Evolutionary conservation across 305 asterid species (phyloP), one percentile per base, ranked within the genome.

Genomic region (Plantago lanceolata): DNA sequence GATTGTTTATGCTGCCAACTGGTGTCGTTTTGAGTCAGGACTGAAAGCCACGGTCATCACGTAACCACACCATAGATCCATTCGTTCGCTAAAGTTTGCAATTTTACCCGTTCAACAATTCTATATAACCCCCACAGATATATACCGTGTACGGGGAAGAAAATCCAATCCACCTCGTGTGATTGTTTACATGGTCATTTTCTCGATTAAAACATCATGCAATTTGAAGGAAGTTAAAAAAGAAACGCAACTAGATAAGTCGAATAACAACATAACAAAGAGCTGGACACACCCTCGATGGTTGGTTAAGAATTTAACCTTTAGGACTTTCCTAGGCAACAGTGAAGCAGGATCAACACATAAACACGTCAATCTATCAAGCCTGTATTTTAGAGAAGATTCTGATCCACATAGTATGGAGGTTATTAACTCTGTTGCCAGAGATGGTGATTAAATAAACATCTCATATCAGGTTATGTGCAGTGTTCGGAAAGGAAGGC

Each of bases 1-100:
- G 59, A 77, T 76, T 57, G 67, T 61, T 82, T 66, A 82, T 55
- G 69, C 76, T 50, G 45, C 74, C 13, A 66, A 71, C 78, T 55
- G 60, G 56, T 57, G 73, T 62, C 70, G 69, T 77, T 73, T 71
- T 16, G 66, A 63, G 68, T 44, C 75, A 60, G 57, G 40, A 64
- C 14, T 20, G 48, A 65, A 48, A 51, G 65, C 68, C 76, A 57
- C 45, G 72, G 69, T 48, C 59, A 28, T 61, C 66, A 47, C 21
- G 67, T 43, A 57, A 57, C 45, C 65, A 52, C 26, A 61, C 48
- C 60, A 33, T 19, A 44, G 63, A 50, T 54, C 59, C 62, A 49
- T 17, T 60, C 67, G 57, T 19, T 68, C 43, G 59, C 54, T 71
- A 64, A 66, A 48, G 37, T 53, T 45, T 59, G 31, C 50, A 31